Conservation (phyloP, 805 yeast genomes). For the Ogataea henricii region DNA sequence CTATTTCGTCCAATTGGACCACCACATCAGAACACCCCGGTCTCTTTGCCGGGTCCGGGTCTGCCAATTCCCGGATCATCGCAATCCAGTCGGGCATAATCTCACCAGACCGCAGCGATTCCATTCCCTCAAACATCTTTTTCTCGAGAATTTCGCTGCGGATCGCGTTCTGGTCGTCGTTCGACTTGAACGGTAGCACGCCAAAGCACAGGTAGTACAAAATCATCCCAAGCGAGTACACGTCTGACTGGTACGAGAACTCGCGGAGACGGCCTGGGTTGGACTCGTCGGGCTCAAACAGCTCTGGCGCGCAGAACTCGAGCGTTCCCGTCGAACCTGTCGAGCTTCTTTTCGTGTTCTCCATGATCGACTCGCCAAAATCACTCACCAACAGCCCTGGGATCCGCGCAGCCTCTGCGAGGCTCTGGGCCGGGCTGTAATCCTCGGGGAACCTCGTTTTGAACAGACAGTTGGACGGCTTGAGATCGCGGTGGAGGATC, state of each 20-base stretch:
- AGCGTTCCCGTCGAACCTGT: slow-evolving; percentile 88
- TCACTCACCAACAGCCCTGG: slow-evolving; percentile 84
- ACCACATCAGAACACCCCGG: slow-evolving; percentile 46
- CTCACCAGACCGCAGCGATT: slow-evolving; percentile 14
- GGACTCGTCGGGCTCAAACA: slow-evolving; percentile 41
- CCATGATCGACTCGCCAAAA: slow-evolving; percentile 84
- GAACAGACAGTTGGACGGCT: slow-evolving; percentile 84
- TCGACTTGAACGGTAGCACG: slow-evolving; percentile 56
- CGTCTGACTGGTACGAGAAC: slow-evolving; percentile 73
- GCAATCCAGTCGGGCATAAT: slow-evolving; percentile 38
- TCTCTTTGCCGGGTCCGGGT: slow-evolving; percentile 40
- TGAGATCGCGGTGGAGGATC: slow-evolving; percentile 84
- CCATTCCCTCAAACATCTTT: slow-evolving; percentile 26
- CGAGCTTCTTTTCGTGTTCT: slow-evolving; percentile 62
- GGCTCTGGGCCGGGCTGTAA: slow-evolving; percentile 27
- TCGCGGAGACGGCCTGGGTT: slow-evolving; percentile 45
- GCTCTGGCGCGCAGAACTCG: slow-evolving; percentile 87
- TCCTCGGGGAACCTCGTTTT: slow-evolving; percentile 36
- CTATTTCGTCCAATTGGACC: slow-evolving; percentile 23
- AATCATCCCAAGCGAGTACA: slow-evolving; percentile 85
- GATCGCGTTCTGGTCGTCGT: slow-evolving; percentile 25
- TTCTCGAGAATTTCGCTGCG: slow-evolving; percentile 27
- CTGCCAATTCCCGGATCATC: slow-evolving; percentile 24
- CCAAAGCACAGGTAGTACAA: slow-evolving; percentile 74
- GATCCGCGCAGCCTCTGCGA: slow-evolving; percentile 34